Conservation (phyloP, 805 yeast species). For the Metschnikowia chrysomelidarum region DNA sequence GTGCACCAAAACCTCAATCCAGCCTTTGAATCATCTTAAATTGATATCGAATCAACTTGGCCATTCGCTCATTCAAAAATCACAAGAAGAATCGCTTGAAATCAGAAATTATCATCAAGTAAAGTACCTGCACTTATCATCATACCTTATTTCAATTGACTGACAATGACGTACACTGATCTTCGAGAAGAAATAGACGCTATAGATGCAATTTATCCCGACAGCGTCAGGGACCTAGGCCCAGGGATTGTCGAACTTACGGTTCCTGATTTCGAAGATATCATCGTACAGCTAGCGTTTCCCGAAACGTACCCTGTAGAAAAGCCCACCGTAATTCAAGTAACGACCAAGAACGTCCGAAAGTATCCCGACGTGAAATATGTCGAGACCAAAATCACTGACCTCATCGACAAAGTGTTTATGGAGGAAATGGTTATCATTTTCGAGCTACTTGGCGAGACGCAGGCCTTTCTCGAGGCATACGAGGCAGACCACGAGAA, state of each 20-base stretch:
- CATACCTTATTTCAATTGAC: no score
- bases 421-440: conserved; percentile 66
- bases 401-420: conserved; percentile 49
- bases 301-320: conserved; percentile 68
- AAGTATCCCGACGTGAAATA: conserved; percentile 44
- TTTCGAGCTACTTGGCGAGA: conserved; percentile 72
- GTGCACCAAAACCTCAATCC: no score
- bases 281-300: conserved; percentile 65
- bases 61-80: no score
- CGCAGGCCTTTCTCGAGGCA: conserved; percentile 47
- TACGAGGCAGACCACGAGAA: conserved; percentile 21
- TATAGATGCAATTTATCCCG: conserved; percentile 85
- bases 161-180: conserved; percentile 12
- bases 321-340: conserved; percentile 63
- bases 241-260: conserved; percentile 45
- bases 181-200: conserved; percentile 70
- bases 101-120: no score
- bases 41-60: no score
- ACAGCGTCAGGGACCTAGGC: conserved; percentile 40
- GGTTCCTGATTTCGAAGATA: conserved; percentile 61
- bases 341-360: conserved; percentile 33
- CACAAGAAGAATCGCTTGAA: no score
- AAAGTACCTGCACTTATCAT: no score
- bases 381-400: conserved; percentile 46
- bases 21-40: no score